These are phyloP conservation scores for Pseudopyrenochaeta lycopersici DNA, from an alignment of 2,329 filamentous ascomycete species.

Conservation along the genomic window DNA sequence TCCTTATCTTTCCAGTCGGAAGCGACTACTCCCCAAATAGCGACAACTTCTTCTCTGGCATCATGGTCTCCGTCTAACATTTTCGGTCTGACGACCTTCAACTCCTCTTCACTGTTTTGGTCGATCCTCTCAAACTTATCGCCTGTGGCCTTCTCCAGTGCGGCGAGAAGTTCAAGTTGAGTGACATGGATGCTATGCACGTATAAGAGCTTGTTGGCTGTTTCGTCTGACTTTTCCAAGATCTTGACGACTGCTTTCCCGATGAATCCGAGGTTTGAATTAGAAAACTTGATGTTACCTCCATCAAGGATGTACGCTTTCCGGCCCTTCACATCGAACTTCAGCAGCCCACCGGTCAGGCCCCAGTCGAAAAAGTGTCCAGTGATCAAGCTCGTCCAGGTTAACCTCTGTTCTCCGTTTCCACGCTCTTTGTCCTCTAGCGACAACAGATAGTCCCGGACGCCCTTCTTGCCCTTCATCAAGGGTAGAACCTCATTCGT, in stretches of 20 bases:
- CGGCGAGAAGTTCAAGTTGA: slow-evolving; percentile 66
- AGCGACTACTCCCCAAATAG: slow-evolving; percentile 45
- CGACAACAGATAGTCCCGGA: slow-evolving; percentile 57
- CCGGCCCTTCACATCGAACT: slow-evolving; percentile 61
- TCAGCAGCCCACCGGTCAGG: slow-evolving; percentile 59
- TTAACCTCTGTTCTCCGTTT: slow-evolving; percentile 51
- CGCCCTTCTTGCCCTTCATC: slow-evolving; percentile 60
- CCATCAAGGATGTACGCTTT: slow-evolving; percentile 66
- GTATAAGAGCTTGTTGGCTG: slow-evolving; percentile 66
- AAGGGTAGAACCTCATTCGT: slow-evolving; percentile 59
- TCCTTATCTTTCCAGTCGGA: slow-evolving; percentile 43
- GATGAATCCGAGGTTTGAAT: slow-evolving; percentile 63
- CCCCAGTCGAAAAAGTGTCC: slow-evolving; percentile 71
- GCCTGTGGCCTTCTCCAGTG: slow-evolving; percentile 63
- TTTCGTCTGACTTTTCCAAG: slow-evolving; percentile 56
- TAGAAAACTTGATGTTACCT: slow-evolving; percentile 63
- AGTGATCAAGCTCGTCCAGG: slow-evolving; percentile 68
- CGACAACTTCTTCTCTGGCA: slow-evolving; percentile 44
- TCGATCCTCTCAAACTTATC: slow-evolving; percentile 60
- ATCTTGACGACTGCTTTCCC: slow-evolving; percentile 63
- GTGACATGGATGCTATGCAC: slow-evolving; percentile 67
- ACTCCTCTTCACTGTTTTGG: slow-evolving; percentile 45
- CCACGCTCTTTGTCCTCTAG: slow-evolving; percentile 54
- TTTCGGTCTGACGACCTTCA: slow-evolving; percentile 36
- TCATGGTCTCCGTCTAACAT: slow-evolving; percentile 45